Conservation (phyloP, 2,329 filamentous ascomycete genomes). For the Scleromitrula shiraiana region DNA sequence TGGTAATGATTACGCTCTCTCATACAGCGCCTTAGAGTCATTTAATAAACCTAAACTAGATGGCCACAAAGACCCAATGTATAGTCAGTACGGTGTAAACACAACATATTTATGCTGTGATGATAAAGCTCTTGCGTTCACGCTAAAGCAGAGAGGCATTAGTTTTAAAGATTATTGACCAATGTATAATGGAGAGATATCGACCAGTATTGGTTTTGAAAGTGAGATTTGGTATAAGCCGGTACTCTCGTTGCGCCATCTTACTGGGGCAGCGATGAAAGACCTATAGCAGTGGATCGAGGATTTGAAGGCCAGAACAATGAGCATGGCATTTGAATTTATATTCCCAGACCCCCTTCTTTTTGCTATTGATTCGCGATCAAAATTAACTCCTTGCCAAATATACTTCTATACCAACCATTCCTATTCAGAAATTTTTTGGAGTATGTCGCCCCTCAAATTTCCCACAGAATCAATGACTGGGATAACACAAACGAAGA, state of each 20-base stretch:
- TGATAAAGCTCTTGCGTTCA: conserved; percentile 11
- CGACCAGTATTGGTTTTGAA: conserved; percentile 9
- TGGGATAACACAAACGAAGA: conserved; percentile 10
- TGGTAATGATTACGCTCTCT: conserved; percentile 13
- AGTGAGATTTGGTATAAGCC: conserved; percentile 15
- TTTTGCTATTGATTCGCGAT: background rate
- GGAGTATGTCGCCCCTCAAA: conserved; percentile 8
- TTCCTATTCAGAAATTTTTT: background rate
- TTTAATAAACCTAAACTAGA: conserved; percentile 9
- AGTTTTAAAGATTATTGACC: conserved; percentile 13
- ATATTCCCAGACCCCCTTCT: background rate
- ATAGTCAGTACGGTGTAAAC: background rate
- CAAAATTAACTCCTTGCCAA: background rate
- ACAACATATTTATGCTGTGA: conserved; percentile 8
- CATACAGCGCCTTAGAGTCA: conserved; percentile 11
- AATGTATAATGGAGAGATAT: conserved; percentile 15
- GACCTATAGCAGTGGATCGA: conserved; percentile 10
- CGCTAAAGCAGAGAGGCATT: conserved; percentile 7
- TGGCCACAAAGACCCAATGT: background rate
- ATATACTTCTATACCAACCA: background rate
- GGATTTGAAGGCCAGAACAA: conserved; percentile 10
- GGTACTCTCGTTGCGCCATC: conserved; percentile 14
- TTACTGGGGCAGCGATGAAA: conserved; percentile 9
- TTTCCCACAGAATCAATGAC: conserved; percentile 1
- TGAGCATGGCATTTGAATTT: conserved; percentile 8